Evolutionary conservation across 2,329 filamentous ascomycete genomes (phyloP), one percentile per base, ranked within the genome.

Genomic region (Lomentospora prolificans): DNA sequence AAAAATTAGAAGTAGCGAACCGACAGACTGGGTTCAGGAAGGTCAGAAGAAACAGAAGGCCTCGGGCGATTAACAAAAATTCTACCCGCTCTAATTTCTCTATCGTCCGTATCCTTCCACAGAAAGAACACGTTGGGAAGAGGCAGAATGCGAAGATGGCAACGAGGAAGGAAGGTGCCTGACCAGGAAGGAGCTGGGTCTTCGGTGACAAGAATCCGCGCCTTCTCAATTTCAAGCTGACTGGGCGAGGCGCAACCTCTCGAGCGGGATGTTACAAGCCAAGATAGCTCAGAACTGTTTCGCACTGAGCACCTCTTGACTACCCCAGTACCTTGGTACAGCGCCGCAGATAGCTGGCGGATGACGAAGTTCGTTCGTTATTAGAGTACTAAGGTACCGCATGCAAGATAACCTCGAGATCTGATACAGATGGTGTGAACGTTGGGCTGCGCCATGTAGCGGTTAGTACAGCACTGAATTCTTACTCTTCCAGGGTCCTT

Each of bases 221-320:
- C 33, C 19, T 55, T 44, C 28, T 7, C 54, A 46, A 51, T 53
- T 51, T 41, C 53, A 55, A 36, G 19, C 25, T 36, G 31, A 17
- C 39, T 50, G 41, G 22, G 39, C n/a, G 41, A 55, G 39, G 22
- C 27, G 22, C 25, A 44, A 44, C n/a, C 52, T 44, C 12, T 22
- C 31, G 19, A 33, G 19, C 33, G 36, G 50, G 19, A 17, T 50
- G n/a, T n/a, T n/a, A n/a, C n/a, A n/a, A n/a, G n/a, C n/a, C n/a
- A n/a, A n/a, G n/a, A n/a, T n/a, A n/a, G n/a, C n/a, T n/a, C n/a
- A n/a, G n/a, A n/a, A n/a, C n/a, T n/a, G n/a, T n/a, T n/a, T n/a
- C n/a, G n/a, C n/a, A n/a, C n/a, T n/a, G n/a, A n/a, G n/a, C n/a
- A n/a, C n/a, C n/a, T n/a, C n/a, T n/a, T n/a, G n/a, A n/a, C n/a